These are phyloP conservation scores for Chlorella sp. DNA, from an alignment of 139 green algal genomes.

Conservation along the genomic window DNA sequence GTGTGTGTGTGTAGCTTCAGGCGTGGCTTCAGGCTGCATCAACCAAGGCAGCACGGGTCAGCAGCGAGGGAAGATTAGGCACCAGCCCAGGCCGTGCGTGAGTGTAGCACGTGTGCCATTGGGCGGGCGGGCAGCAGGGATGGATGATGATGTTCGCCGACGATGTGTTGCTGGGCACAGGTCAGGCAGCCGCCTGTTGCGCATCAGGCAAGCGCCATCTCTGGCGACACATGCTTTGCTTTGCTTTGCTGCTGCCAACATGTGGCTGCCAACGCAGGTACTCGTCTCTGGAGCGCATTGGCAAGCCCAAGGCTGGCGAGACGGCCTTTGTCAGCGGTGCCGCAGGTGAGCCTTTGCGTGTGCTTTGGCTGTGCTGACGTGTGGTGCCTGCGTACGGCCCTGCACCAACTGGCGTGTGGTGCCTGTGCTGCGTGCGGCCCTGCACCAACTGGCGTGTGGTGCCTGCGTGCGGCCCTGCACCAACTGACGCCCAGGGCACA, in stretches of 20 bases:
- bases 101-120: no score
- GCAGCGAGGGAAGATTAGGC: no score
- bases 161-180: no score
- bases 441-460: neutral
- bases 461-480: neutral
- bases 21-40: no score
- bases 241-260: neutral
- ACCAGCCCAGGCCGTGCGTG: no score
- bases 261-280: slow-evolving; percentile 3
- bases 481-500: neutral
- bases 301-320: slow-evolving; percentile 27
- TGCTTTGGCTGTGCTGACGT: neutral
- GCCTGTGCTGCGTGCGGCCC: neutral
- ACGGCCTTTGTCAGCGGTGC: slow-evolving; percentile 16
- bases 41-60: no score
- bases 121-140: no score
- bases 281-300: slow-evolving; percentile 20
- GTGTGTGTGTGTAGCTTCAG: no score
- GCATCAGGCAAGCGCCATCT: slow-evolving; percentile 26
- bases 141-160: no score
- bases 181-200: slow-evolving; percentile 1
- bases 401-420: neutral
- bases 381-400: neutral
- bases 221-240: neutral
- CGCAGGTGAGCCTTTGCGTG: neutral